Percentiles rank a stretch among this genome's conserved stretches.
Conservation (phyloP, 1,284 basidiomycete species). For the Leccinum cinnamomeum region DNA sequence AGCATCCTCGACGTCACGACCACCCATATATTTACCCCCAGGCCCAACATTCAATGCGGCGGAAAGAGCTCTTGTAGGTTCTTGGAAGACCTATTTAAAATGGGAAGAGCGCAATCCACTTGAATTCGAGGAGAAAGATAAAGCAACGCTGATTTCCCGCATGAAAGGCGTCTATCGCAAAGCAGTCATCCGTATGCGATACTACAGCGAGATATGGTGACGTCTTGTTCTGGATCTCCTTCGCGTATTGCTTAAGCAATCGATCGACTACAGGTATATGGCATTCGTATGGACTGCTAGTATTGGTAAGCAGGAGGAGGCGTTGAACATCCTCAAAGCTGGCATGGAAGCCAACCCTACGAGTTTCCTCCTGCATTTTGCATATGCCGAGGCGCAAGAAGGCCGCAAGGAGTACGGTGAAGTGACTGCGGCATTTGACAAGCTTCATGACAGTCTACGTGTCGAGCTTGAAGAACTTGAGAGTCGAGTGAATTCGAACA, state of each 20-base stretch:
- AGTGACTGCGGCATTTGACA: conserved; percentile 69
- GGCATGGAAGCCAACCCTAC: conserved; percentile 87
- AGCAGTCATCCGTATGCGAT: conserved; percentile 87
- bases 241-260: conserved; percentile 15
- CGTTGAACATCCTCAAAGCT: conserved; percentile 74
- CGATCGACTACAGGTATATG: conserved; percentile 68
- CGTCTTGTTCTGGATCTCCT: conserved; percentile 21
- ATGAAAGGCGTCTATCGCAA: conserved; percentile 86
- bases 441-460: conserved; percentile 69
- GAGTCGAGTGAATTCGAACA: conserved; percentile 45
- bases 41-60: conserved; percentile 70
- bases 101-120: conserved; percentile 97
- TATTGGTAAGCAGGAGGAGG: conserved; percentile 82
- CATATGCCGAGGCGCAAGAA: conserved; percentile 86
- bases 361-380: conserved; percentile 88
- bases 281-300: conserved; percentile 79
- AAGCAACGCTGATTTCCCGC: conserved; percentile 62
- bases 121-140: conserved; percentile 87
- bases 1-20: conserved; percentile 39
- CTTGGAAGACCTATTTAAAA: conserved; percentile 91
- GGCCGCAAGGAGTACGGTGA: conserved; percentile 61
- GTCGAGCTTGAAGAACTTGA: conserved; percentile 74
- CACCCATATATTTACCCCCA: conserved; percentile 65
- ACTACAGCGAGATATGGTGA: conserved; percentile 93
- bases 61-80: conserved; percentile 75